Base-by-base conservation (phyloP, 768 basidiomycete genomes). In the Trametes elegans region DNA sequence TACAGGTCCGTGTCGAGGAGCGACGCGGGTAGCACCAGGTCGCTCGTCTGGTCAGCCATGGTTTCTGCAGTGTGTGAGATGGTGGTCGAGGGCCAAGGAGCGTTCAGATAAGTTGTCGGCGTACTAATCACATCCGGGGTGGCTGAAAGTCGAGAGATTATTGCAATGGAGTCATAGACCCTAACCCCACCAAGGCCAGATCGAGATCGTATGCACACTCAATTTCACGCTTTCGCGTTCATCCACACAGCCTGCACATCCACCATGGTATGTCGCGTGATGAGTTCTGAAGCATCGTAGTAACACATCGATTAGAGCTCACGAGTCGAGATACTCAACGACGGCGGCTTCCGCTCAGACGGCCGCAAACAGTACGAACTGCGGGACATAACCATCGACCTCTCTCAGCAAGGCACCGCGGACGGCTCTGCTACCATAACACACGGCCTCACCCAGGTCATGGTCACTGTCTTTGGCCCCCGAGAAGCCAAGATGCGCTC, bases 1-100 rank as follows among this genome's bases (percentile, higher is more conserved):
- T 98, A 98, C 27, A 96, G 73, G 70, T 98, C 96, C 0, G 93
- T 94, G 70, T 98, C 96, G 40, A 98, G 79, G 47, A 98, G 75
- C 14, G 92, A 94, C 26, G 61, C 58, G 0, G 70, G 71, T 2
- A 65, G 24, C 16, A 68, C 51, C 14, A 61, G 8, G 19, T 54
- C 36, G 31, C 35, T 18, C 6, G 3, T 13, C 8, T 34, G 7
- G 7, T 11, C 26, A 4, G 43, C 16, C 53, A 55, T 55, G 3
- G 27, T 43, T 28, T 29, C 10, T 34, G n/a, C n/a, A n/a, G n/a
- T 7, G 7, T 29, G 29, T 39, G 18, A 5, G 5, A 3, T 39
- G 38, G 38, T 18, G 38, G 38, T 39, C 10, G 14, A 3, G 8
- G 38, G 38, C 6, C 4, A 39, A 39, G 38, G 10, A n/a, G n/a